Percentiles rank a stretch among this genome's conserved stretches.
Conservation (phyloP, 2,329 filamentous ascomycete genomes). For the Colletotrichum caudatum region DNA sequence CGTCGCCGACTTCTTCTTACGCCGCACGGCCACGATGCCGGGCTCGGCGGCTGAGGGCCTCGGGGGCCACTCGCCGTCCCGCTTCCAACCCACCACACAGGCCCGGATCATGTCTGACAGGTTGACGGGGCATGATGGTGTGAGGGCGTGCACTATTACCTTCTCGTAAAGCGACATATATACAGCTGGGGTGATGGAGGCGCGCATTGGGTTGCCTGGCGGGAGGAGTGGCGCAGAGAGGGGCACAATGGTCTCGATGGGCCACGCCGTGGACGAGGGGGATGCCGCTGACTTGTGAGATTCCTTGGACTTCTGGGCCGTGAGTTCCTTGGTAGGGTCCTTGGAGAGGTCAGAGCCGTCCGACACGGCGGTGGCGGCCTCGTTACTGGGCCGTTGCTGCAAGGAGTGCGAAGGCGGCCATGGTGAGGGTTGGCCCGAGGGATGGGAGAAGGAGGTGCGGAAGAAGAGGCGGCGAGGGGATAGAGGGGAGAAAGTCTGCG, state of each 20-base stretch:
- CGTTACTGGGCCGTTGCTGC: constrained; percentile 45
- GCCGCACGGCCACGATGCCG: constrained; percentile 53
- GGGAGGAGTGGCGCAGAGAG: constrained; percentile 80
- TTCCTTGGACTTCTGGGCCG: constrained; percentile 50
- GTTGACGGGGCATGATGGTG: constrained; percentile 90
- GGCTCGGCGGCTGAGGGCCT: constrained; percentile 63
- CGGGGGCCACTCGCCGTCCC: constrained; percentile 93
- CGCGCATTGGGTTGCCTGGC: constrained; percentile 78
- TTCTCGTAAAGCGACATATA: constrained; percentile 92
- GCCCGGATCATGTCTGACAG: constrained; percentile 82
- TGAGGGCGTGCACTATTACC: constrained; percentile 82
- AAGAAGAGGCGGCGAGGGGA: constrained; percentile 65
- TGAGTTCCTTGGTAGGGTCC: constrained; percentile 51
- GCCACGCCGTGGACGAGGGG: constrained; percentile 50
- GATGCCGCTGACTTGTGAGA: constrained; percentile 48
- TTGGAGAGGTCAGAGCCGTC: constrained; percentile 58
- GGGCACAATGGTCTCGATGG: constrained; percentile 75
- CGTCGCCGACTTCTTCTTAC: constrained; percentile 52
- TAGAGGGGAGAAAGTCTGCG: constrained; percentile 57
- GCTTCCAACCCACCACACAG: constrained; percentile 91
- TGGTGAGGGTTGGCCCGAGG: constrained; percentile 48
- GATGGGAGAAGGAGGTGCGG: constrained; percentile 59
- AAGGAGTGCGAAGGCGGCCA: constrained; percentile 40
- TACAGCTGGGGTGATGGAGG: constrained; percentile 77
- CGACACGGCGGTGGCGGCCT: constrained; percentile 54